phyloP scores from a whole-genome alignment of 2,329 filamentous ascomycete genomes.

The Cladosporium sp. region DNA sequence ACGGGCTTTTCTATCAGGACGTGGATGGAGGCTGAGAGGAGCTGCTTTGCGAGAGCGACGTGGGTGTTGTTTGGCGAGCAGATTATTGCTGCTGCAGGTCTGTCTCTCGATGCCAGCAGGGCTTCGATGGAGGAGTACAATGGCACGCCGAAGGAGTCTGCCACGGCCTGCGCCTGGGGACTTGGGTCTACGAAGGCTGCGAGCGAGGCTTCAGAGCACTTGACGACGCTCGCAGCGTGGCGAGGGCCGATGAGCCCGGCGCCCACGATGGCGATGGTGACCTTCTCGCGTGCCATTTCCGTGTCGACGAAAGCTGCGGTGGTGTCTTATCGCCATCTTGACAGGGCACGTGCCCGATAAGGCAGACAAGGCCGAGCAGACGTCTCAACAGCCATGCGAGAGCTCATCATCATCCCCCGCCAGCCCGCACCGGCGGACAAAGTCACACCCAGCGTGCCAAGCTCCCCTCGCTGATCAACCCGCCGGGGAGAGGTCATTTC shows the following conservation, averaged over 20 bases:
- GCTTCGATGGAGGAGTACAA: conserved; percentile 37
- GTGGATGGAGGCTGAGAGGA: conserved; percentile 45
- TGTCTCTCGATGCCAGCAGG: conserved; percentile 36
- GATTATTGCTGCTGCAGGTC: conserved; percentile 51
- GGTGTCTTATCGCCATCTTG: too few relatives aligned
- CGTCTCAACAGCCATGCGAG: too few relatives aligned
- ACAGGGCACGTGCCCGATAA: background rate
- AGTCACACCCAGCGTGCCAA: too few relatives aligned
- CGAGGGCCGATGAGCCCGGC: conserved; percentile 46
- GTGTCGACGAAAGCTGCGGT: too few relatives aligned
- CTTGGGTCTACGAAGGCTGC: conserved; percentile 44
- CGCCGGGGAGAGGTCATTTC: too few relatives aligned
- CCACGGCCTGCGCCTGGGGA: conserved; percentile 32
- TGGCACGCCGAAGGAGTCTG: conserved; percentile 33
- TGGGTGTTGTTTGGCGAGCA: conserved; percentile 57
- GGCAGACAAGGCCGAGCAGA: too few relatives aligned
- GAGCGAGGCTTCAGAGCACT: conserved; percentile 35
- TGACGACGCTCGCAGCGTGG: conserved; percentile 41
- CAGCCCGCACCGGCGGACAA: too few relatives aligned
- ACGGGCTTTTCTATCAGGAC: conserved; percentile 55
- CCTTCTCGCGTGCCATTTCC: background rate
- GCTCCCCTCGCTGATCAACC: too few relatives aligned
- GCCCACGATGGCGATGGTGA: conserved; percentile 40
- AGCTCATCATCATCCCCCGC: too few relatives aligned
- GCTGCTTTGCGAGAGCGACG: conserved; percentile 43